Conservation (phyloP, 805 yeast species). For the Yamadazyma olivae region DNA sequence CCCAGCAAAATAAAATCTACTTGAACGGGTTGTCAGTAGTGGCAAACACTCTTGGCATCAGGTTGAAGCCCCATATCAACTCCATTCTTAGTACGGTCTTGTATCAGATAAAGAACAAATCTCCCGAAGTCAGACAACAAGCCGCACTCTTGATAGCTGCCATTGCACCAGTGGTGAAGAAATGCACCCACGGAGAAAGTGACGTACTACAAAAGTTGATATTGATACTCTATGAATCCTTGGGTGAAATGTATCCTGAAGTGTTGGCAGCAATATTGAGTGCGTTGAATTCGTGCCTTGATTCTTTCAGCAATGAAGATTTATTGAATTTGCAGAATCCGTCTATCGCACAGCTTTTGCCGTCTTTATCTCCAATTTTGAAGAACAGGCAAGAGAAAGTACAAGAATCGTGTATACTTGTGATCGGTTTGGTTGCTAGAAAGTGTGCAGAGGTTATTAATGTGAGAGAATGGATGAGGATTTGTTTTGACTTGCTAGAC, state of each 20-base stretch:
- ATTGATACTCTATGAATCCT: slow-evolving; percentile 77
- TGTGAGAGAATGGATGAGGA: slow-evolving; percentile 97
- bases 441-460: slow-evolving; percentile 77
- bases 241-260: slow-evolving; percentile 94
- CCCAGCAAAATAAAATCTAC: slow-evolving; percentile 50
- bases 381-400: slow-evolving; percentile 88
- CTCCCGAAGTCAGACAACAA: slow-evolving; percentile 73
- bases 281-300: slow-evolving; percentile 64
- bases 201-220: slow-evolving; percentile 65
- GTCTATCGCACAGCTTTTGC: slow-evolving; percentile 75
- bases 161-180: slow-evolving; percentile 62
- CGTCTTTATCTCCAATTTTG: slow-evolving; percentile 87
- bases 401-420: slow-evolving; percentile 73
- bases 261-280: slow-evolving; percentile 82
- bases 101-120: slow-evolving; percentile 68
- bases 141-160: slow-evolving; percentile 74
- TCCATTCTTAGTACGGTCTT: slow-evolving; percentile 70
- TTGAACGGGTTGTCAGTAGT: slow-evolving; percentile 65
- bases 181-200: slow-evolving; percentile 58
- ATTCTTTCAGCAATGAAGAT: slow-evolving; percentile 53
- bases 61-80: slow-evolving; percentile 70
- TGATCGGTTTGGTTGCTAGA: slow-evolving; percentile 81
- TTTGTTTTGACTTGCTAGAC: slow-evolving; percentile 86
- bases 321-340: slow-evolving; percentile 59
- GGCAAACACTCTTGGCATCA: slow-evolving; percentile 54